Evolutionary conservation across 306 rosid species (phyloP).

Genomic region (Ochetophila trinervis): DNA sequence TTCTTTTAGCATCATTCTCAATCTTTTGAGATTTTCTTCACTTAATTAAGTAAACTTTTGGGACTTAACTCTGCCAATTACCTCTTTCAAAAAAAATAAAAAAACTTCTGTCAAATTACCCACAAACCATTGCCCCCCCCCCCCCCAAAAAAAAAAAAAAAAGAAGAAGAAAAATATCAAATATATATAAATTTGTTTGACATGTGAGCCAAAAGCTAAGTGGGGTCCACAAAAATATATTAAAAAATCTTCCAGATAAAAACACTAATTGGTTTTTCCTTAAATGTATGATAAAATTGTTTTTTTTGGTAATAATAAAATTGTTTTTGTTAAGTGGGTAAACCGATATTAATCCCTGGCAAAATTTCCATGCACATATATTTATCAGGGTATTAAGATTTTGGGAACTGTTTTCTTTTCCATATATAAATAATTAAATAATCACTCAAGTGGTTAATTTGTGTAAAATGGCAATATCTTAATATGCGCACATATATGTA

Average conservation of each 20-base stretch:
- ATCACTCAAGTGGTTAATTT: too few species aligned
- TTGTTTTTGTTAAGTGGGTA: conserved; percentile 3
- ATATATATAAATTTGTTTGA: conserved; percentile 15
- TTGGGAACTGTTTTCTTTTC: background rate
- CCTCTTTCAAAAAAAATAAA: background rate
- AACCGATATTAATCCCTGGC: conserved; percentile 26
- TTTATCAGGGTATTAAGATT: conserved; percentile 19
- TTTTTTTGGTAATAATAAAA: background rate
- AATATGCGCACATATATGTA: too few species aligned
- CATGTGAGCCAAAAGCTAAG: conserved; percentile 24
- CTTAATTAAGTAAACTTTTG: conserved; percentile 21
- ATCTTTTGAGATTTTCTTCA: conserved; percentile 21
- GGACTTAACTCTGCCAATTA: background rate
- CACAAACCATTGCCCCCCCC: too few species aligned
- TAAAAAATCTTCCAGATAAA: background rate
- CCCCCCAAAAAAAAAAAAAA: background rate
- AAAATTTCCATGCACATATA: conserved; percentile 39
- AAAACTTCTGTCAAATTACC: too few species aligned
- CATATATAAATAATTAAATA: too few species aligned
- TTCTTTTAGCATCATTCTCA: background rate
- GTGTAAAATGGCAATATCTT: too few species aligned
- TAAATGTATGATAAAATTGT: background rate
- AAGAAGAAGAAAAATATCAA: background rate
- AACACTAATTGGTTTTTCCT: conserved; percentile 5
- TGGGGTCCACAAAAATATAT: conserved; percentile 22